Evolutionary conservation across 169 alveolate genomes (phyloP).

Genomic region (Amoebophrya sp.): DNA sequence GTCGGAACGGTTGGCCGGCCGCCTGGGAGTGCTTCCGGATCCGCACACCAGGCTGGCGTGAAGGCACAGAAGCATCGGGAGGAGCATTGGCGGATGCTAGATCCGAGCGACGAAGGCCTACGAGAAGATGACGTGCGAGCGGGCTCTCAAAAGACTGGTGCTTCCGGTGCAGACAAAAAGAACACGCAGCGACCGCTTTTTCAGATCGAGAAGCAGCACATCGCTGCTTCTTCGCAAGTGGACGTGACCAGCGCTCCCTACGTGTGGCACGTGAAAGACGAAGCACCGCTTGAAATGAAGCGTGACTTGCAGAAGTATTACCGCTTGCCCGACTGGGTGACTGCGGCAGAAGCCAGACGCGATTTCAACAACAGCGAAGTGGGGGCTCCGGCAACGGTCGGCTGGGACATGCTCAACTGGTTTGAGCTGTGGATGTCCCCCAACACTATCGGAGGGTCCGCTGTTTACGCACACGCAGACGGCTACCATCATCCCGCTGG

Average conservation of each 20-base stretch:
- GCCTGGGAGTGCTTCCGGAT: too few species aligned
- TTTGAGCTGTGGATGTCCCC: conserved; percentile 1
- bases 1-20: too few species aligned
- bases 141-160: too few species aligned
- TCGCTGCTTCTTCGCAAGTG: background rate
- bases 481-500: background rate
- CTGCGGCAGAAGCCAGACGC: background rate
- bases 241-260: background rate
- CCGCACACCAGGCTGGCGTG: too few species aligned
- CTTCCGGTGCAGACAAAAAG: too few species aligned
- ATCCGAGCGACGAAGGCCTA: too few species aligned
- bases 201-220: background rate
- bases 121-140: too few species aligned
- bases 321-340: background rate
- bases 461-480: conserved; percentile 4
- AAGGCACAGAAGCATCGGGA: background rate
- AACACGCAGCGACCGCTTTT: background rate
- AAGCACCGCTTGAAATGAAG: background rate
- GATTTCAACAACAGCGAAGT: background rate
- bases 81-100: background rate
- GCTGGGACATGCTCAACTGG: background rate
- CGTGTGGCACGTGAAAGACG: background rate
- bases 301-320: background rate
- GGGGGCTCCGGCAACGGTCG: background rate
- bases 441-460: background rate